A percentile compares a stretch with the other conserved stretches of the same genome.
phyloP scores from a whole-genome alignment of 2,329 filamentous ascomycete genomes.

The Apiospora aurea region DNA sequence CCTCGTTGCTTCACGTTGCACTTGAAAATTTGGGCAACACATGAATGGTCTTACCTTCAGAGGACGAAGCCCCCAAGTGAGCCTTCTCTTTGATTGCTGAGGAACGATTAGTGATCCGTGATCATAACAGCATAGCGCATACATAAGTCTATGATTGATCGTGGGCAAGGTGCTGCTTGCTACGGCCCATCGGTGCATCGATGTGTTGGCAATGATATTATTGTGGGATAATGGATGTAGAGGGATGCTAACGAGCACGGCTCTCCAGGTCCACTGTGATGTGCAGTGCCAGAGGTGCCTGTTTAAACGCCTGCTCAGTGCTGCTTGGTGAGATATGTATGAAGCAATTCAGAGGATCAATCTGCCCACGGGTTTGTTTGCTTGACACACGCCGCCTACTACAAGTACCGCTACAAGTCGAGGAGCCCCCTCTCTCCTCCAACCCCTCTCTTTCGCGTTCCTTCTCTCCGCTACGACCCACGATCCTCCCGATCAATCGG shows the following conservation, averaged over 20 bases:
- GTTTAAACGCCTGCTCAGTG: neutral
- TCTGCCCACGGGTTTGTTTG: neutral
- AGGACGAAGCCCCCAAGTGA: too few species aligned
- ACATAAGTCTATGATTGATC: neutral
- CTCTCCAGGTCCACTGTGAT: neutral
- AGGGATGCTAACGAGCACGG: neutral
- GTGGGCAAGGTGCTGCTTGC: neutral
- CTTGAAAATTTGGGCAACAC: neutral
- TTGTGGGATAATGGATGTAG: neutral
- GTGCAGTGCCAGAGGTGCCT: neutral
- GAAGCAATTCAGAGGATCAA: neutral
- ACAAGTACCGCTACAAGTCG: neutral
- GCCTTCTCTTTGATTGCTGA: neutral
- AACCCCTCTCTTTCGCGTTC: neutral
- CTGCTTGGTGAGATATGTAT: slow-evolving; percentile 10
- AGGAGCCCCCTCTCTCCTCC: neutral
- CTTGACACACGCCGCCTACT: neutral
- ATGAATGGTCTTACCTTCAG: slow-evolving; percentile 5
- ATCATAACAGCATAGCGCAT: neutral
- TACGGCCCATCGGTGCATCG: neutral
- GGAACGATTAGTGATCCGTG: neutral
- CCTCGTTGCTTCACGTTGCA: neutral
- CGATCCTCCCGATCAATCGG: neutral
- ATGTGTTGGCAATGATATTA: neutral
- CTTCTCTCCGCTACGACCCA: slow-evolving; percentile 11